These are phyloP conservation scores for Pisolithus tinctorius DNA, from an alignment of 768 basidiomycete species.

Conservation along the genomic window DNA sequence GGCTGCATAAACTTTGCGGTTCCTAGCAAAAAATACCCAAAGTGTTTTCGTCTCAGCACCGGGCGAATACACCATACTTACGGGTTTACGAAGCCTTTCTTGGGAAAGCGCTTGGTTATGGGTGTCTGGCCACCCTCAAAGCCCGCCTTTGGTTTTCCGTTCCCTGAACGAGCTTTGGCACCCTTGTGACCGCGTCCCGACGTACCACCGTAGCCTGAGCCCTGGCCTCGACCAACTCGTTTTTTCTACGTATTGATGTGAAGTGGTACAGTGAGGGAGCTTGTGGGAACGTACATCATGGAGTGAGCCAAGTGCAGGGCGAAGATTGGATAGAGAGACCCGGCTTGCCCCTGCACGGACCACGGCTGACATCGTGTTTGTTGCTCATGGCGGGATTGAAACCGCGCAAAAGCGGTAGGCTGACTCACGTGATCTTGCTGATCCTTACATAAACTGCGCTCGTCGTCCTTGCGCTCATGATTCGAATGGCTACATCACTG, in stretches of 20 bases:
- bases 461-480: background rate
- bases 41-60: background rate
- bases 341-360: slow-evolving; percentile 29
- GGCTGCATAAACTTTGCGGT: slow-evolving; percentile 68
- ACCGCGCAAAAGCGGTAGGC: background rate
- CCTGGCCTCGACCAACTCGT: slow-evolving; percentile 91
- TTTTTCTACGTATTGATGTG: slow-evolving; percentile 56
- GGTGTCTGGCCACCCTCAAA: slow-evolving; percentile 99
- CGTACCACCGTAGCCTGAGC: slow-evolving; percentile 86
- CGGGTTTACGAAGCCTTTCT: slow-evolving; percentile 92
- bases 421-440: background rate
- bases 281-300: slow-evolving; percentile 46
- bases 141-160: slow-evolving; percentile 70
- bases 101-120: slow-evolving; percentile 84
- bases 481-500: slow-evolving; percentile 20
- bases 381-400: background rate
- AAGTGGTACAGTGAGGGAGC: background rate
- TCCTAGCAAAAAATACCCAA: slow-evolving; percentile 39
- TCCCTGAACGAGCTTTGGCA: slow-evolving; percentile 87
- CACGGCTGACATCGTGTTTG: slow-evolving; percentile 28
- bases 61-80: slow-evolving; percentile 33
- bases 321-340: slow-evolving; percentile 64
- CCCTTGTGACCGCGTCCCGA: slow-evolving; percentile 94
- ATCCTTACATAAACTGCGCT: background rate
- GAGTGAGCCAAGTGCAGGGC: slow-evolving; percentile 62